Conservation (phyloP, 345 rosid species). For the Acer saccharum region DNA sequence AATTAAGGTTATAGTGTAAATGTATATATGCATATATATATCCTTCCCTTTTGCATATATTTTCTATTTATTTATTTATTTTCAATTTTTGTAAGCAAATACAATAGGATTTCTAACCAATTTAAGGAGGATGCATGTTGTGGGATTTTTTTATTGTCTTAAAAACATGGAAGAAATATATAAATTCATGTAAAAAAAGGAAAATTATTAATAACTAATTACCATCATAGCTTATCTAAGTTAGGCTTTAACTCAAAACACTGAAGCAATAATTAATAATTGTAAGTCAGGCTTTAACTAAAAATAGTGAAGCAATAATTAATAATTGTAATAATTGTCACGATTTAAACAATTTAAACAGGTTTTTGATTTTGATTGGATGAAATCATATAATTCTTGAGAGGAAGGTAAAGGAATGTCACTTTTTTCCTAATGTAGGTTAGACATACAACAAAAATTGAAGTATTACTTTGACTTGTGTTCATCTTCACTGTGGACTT, state of each 20-base stretch:
- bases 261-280: too few species aligned
- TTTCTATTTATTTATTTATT: too few species aligned
- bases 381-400: neutral
- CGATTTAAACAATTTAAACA: neutral
- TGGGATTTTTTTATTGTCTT: too few species aligned
- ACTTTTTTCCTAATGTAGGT: constrained; percentile 3
- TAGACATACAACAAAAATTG: neutral
- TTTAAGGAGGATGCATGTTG: neutral
- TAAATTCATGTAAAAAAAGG: neutral
- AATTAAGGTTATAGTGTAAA: too few species aligned
- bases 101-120: neutral
- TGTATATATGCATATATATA: too few species aligned
- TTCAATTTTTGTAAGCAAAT: neutral
- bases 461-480: neutral
- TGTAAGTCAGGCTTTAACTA: neutral
- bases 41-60: too few species aligned
- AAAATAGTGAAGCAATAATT: neutral
- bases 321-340: too few species aligned
- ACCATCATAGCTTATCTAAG: neutral
- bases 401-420: neutral
- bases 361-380: neutral
- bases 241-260: neutral
- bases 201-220: neutral
- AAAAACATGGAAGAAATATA: neutral
- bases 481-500: neutral